Conservation (phyloP, 495 filamentous ascomycete genomes). For the Choiromyces venosus region DNA sequence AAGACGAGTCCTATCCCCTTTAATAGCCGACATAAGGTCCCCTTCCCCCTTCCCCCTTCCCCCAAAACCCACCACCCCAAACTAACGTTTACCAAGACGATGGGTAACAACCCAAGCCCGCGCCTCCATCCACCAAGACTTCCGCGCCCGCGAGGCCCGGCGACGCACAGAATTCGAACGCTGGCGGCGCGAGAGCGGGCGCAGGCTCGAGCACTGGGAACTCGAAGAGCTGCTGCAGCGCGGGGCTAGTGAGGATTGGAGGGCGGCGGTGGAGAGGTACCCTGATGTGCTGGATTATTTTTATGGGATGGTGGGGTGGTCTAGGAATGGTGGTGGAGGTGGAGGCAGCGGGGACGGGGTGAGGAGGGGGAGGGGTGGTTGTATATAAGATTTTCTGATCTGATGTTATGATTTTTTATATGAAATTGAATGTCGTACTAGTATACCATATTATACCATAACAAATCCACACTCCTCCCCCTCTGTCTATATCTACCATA, state of each 20-base stretch:
- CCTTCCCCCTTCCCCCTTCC: slow-evolving; percentile 22
- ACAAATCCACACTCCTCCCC: too few relatives aligned
- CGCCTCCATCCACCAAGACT: slow-evolving; percentile 64
- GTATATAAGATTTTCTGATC: too few relatives aligned
- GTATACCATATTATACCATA: too few relatives aligned
- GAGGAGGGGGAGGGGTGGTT: slow-evolving; percentile 11
- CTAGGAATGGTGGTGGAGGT: slow-evolving; percentile 1
- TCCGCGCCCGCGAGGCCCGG: slow-evolving; percentile 55
- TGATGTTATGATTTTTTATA: too few relatives aligned
- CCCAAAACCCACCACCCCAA: slow-evolving; percentile 1
- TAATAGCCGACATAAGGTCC: slow-evolving; percentile 62
- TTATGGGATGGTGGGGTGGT: slow-evolving; percentile 43
- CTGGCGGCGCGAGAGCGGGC: slow-evolving; percentile 54
- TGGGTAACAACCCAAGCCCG: slow-evolving; percentile 68
- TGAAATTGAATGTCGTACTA: too few relatives aligned
- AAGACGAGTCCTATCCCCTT: slow-evolving; percentile 56
- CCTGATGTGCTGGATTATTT: slow-evolving; percentile 71
- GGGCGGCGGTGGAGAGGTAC: slow-evolving; percentile 60
- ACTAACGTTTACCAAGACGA: slow-evolving; percentile 44
- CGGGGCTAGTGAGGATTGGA: slow-evolving; percentile 71
- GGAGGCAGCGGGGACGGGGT: slow-evolving; percentile 3
- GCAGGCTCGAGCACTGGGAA: slow-evolving; percentile 55
- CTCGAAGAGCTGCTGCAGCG: slow-evolving; percentile 58
- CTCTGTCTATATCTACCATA: too few relatives aligned
- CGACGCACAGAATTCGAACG: slow-evolving; percentile 56